A percentile compares a stretch with the other conserved stretches of the same genome.
Evolutionary conservation across 768 basidiomycete species (phyloP).

Genomic region (Phlebiopsis gigantea): DNA sequence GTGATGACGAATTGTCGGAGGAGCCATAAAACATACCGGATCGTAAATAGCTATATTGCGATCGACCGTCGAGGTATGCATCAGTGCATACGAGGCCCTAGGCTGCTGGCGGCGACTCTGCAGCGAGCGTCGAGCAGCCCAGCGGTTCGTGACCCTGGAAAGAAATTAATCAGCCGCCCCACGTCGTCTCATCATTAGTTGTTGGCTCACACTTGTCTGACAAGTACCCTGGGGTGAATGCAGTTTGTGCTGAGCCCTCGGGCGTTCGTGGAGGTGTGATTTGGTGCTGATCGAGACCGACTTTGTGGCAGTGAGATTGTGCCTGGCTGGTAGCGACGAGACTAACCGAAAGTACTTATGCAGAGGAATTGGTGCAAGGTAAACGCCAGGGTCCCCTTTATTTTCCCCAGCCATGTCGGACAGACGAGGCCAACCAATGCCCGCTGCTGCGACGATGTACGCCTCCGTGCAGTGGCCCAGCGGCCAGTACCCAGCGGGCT

Average conservation of each 20-base stretch:
- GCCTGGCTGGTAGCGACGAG: conserved; percentile 12
- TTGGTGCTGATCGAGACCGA: conserved; percentile 8
- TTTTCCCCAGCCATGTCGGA: conserved; percentile 12
- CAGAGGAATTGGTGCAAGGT: not conserved
- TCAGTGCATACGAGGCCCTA: too few relatives aligned
- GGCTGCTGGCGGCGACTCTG: too few relatives aligned
- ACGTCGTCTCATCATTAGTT: not conserved
- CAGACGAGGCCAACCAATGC: conserved; percentile 5
- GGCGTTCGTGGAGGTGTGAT: conserved; percentile 2
- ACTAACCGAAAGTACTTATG: conserved; percentile 13
- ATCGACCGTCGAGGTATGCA: not conserved
- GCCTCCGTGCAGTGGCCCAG: conserved; percentile 7
- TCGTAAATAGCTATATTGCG: not conserved
- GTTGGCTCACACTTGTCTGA: not conserved
- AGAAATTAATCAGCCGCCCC: not conserved
- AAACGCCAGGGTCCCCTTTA: conserved; percentile 9
- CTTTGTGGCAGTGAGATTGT: conserved; percentile 17
- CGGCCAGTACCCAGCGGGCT: conserved; percentile 6
- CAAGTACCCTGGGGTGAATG: not conserved
- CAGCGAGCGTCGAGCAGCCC: not conserved
- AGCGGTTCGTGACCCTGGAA: not conserved
- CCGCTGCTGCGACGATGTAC: conserved; percentile 9
- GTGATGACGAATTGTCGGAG: not conserved
- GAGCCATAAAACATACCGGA: too few relatives aligned
- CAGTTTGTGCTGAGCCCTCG: not conserved